Conservation (phyloP, 2,329 filamentous ascomycete species). For the Fusarium globosum region DNA sequence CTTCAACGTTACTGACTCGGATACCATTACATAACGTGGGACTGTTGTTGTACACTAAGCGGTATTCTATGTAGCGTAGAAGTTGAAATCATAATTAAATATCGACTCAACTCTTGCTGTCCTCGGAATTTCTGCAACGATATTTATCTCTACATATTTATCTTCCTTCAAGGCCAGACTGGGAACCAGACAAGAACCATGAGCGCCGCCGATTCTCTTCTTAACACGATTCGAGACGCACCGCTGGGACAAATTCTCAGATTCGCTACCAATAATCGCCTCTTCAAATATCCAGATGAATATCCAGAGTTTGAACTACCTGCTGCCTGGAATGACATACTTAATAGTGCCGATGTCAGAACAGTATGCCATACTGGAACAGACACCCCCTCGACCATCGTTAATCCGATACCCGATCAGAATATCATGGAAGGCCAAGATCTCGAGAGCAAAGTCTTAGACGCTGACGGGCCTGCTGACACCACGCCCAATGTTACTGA, state of each 20-base stretch:
- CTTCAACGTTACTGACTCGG: not conserved
- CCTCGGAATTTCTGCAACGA: rapidly evolving
- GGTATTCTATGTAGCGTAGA: rapidly evolving
- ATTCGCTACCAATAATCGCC: slow-evolving; percentile 60
- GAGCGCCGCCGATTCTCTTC: not conserved
- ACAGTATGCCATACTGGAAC: not conserved
- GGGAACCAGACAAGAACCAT: not conserved
- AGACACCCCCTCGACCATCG: slow-evolving; percentile 6
- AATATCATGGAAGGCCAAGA: slow-evolving; percentile 34
- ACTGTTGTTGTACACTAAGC: rapidly evolving
- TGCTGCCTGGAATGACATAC: slow-evolving; percentile 43
- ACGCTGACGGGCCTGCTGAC: slow-evolving; percentile 55
- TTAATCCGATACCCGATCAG: not conserved
- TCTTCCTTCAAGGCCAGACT: rapidly evolving
- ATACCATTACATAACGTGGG: no score
- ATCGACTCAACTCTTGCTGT: rapidly evolving
- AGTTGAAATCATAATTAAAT: rapidly evolving
- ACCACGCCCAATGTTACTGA: slow-evolving; percentile 58
- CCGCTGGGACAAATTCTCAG: slow-evolving; percentile 68
- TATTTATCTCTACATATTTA: rapidly evolving
- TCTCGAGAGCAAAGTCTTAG: slow-evolving; percentile 49
- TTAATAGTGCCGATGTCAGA: not conserved
- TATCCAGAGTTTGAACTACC: slow-evolving; percentile 63
- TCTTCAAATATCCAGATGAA: slow-evolving; percentile 70
- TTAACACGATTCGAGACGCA: slow-evolving; percentile 60